Base-by-base conservation (phyloP, 2,329 filamentous ascomycete species). In the Penicillium olsonii region DNA sequence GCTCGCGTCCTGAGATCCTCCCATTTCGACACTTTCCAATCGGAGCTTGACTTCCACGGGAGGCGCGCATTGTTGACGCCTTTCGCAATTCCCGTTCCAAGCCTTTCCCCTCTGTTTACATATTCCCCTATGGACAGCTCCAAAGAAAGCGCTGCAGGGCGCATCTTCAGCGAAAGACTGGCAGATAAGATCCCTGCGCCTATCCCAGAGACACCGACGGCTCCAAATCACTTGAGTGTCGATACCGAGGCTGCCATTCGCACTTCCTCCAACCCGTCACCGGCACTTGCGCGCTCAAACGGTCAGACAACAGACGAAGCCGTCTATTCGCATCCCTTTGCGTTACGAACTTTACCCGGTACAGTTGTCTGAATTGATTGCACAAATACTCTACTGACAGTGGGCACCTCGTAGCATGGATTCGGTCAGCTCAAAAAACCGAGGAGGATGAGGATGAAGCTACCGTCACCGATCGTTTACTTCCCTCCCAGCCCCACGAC, bases 301-400 rank as follows among this genome's bases (percentile, higher is more conserved):
- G 48, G 52, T 15, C 54, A 55, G 14, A 48, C 49, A 24, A 34
- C 34, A 17, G 57, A 61, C 15, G 54, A 60, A 29, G 34, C 42
- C 20, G 33, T 37, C 7, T 45, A 44, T 29, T 49, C 51, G 20
- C 48, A 51, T 24, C 38, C 42, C 29, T 53, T 50, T 37, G 54
- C 51, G 41, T 43, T 68, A 24, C 65, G 72, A 31, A 71, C 71
- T 29, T 54, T 75, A 22, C 72, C 72, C 49, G 60, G 72, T 75
- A 67, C 31, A 40, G 17, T 29, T 27, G 22, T 8, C 8, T 8
- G 22, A 24, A 24, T 8, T 24, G 22, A 24, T 24, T 24, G 8
- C 22, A 8, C 22, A 24, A 8, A 5, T 24, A 5, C 22, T 45
- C 26, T n/a, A 37, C 54, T 60, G 37, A 60, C 39, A n/a, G 20